Evolutionary conservation across 176 grass and related monocot species (phyloP).

Genomic region (Aegilops tauschii): DNA sequence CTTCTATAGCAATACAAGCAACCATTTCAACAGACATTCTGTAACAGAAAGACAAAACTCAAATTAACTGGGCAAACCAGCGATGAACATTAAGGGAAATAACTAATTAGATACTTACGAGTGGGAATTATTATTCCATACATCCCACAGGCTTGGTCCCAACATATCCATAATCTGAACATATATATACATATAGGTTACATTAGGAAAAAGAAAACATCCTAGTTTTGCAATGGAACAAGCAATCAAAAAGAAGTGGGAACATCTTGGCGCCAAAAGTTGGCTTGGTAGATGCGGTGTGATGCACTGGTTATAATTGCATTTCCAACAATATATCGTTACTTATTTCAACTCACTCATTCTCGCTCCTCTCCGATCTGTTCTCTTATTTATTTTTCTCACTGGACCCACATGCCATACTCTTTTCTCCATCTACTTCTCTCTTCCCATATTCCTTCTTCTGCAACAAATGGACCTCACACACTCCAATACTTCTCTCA

Average conservation of each 20-base stretch:
- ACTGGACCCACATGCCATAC: background rate
- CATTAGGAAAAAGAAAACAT: conserved; percentile 12
- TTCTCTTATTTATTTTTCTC: background rate
- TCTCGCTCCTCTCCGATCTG: background rate
- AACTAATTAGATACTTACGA: conserved; percentile 54
- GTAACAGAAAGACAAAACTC: conserved; percentile 22
- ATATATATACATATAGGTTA: background rate
- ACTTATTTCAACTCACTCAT: background rate
- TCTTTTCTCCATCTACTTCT: too few species aligned
- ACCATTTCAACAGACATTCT: conserved; percentile 99
- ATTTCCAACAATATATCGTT: background rate
- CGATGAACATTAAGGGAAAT: conserved; percentile 5
- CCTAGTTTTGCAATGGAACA: conserved; percentile 9
- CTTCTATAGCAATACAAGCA: conserved; percentile 96
- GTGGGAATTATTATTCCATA: conserved; percentile 93
- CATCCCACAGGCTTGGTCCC: conserved; percentile 94
- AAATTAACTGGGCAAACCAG: background rate
- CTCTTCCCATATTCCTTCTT: too few species aligned
- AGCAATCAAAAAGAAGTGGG: background rate
- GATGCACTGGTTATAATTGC: background rate
- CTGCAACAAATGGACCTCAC: too few species aligned
- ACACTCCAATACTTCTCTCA: too few species aligned
- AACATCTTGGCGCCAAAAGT: conserved; percentile 1
- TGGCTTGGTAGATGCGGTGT: background rate
- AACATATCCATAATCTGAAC: conserved; percentile 93